Conservation (phyloP, 768 basidiomycete species). For the Termitomyces sp. region DNA sequence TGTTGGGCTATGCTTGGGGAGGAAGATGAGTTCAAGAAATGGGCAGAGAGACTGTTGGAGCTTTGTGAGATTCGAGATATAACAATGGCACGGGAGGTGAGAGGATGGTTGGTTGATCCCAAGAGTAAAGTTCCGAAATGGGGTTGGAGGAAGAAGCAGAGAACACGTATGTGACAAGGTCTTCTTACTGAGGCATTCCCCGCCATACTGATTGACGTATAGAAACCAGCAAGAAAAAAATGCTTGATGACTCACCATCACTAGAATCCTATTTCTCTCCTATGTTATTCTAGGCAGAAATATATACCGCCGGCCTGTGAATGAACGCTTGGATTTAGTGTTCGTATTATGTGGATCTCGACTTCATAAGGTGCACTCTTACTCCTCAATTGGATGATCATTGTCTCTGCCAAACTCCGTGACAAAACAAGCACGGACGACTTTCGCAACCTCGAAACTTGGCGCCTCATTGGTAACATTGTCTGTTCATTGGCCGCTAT, state of each 20-base stretch:
- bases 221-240: constrained; percentile 7
- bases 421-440: background rate
- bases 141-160: constrained; percentile 40
- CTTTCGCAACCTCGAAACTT: background rate
- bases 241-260: constrained; percentile 1
- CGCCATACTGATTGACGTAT: background rate
- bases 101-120: constrained; percentile 29
- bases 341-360: background rate
- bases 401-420: background rate
- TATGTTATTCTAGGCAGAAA: constrained; percentile 8
- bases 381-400: background rate
- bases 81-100: constrained; percentile 24
- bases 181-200: background rate
- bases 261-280: constrained; percentile 14
- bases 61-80: constrained; percentile 26
- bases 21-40: constrained; percentile 29
- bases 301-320: background rate
- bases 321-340: background rate
- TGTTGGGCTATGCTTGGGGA: constrained; percentile 40
- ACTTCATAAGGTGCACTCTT: background rate
- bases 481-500: no score
- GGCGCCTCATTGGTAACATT: no score
- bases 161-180: constrained; percentile 26
- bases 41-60: constrained; percentile 30
- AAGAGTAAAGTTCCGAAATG: constrained; percentile 29